Base-by-base conservation (phyloP, 2,329 filamentous ascomycete species). In the Sarocladium brachiariae region DNA sequence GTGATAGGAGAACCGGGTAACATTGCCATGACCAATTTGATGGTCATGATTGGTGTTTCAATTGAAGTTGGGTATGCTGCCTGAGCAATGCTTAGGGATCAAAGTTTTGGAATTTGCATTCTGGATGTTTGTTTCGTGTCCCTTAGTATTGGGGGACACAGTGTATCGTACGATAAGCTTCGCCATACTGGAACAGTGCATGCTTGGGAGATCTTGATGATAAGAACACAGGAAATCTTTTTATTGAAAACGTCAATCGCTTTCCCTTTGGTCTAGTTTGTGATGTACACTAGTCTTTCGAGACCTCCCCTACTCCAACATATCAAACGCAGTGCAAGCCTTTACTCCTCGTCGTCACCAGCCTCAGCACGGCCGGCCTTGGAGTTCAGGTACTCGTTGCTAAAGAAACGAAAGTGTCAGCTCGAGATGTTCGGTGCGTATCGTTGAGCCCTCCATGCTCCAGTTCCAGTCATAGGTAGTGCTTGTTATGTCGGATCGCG, bases 301-400 rank as follows among this genome's bases (percentile, higher is more conserved):
- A 57, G 59, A 62, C 61, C 55, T 54, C 51, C 61, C 60, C 59
- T 62, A 56, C 58, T 61, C 58, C 60, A 59, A 64, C 59, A 65
- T 18, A 16, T 10, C 31, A 49, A 25, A 21, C 3, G n/a, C 33
- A 52, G 48, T 24, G 25, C 30, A 41, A 35, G 30, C 16, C 18
- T 59, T 67, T 72, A 75, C 63, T 73, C 72, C 59, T 70, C 66
- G 58, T 67, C 66, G 35, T 67, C 71, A 49, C 30, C 69, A 56
- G 72, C 71, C 72, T 77, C 74, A 53, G 74, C 74, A 60, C 84
- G 83, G 49, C 86, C 86, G 51, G 77, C 74, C 80, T 90, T 90
- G 61, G 85, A 89, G 78, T 89, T 88, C 63, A 88, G 75, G 73
- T 86, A 89, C 66, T 89, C 77, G 74, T 89, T 90, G 71, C 87